A percentile compares a stretch with the other conserved stretches of the same genome.
Conservation (phyloP, 208 protist species). For the Angomonas desouzai region DNA sequence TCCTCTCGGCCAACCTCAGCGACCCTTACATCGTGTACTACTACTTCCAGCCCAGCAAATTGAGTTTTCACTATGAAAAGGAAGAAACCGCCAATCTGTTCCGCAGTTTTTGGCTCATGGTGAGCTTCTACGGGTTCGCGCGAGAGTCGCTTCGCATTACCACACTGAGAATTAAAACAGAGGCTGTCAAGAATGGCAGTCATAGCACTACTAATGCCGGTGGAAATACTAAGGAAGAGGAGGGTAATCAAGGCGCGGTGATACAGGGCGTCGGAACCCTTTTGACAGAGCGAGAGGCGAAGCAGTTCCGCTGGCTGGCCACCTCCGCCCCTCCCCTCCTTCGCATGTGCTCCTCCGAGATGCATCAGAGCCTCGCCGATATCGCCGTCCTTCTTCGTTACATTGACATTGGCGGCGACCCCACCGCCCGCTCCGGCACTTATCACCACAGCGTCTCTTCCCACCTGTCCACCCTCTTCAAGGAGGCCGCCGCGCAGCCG, state of each 20-base stretch:
- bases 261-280: slow-evolving; percentile 4
- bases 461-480: slow-evolving; percentile 21
- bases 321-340: slow-evolving; percentile 65
- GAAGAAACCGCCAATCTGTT: slow-evolving; percentile 28
- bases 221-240: not conserved
- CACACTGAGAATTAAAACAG: slow-evolving; percentile 1
- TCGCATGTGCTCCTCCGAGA: slow-evolving; percentile 74
- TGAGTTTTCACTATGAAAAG: slow-evolving; percentile 14
- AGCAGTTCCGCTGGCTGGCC: slow-evolving; percentile 46
- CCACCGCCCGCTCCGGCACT: slow-evolving; percentile 9
- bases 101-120: slow-evolving; percentile 76
- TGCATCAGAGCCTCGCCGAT: slow-evolving; percentile 70
- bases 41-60: slow-evolving; percentile 41
- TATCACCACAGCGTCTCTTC: slow-evolving; percentile 14
- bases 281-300: slow-evolving; percentile 36
- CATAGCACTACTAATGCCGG: not conserved
- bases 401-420: slow-evolving; percentile 21
- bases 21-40: slow-evolving; percentile 56
- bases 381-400: slow-evolving; percentile 58
- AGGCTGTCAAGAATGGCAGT: not conserved
- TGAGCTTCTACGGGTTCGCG: slow-evolving; percentile 74
- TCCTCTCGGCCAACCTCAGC: slow-evolving; percentile 34
- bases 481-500: slow-evolving; percentile 7
- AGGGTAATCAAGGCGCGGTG: not conserved
- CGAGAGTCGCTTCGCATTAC: slow-evolving; percentile 32